A percentile compares a stretch with the other conserved stretches of the same genome.
These are phyloP conservation scores for Westerdykella sp. DNA, from an alignment of 2,329 filamentous ascomycete species.

Conservation along the genomic window DNA sequence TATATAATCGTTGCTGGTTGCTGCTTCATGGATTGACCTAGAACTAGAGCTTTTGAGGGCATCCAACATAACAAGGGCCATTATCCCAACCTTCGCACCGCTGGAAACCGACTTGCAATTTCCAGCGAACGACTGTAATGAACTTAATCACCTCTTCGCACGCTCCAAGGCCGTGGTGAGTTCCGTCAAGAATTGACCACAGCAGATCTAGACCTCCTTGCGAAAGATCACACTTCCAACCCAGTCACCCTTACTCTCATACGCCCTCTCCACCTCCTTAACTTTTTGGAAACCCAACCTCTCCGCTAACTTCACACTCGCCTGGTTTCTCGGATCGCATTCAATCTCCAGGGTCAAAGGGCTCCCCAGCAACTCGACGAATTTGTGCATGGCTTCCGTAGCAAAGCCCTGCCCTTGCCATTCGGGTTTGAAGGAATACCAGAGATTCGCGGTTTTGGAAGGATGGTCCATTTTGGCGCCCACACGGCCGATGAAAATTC, in stretches of 20 bases:
- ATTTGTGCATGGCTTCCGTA: slow-evolving; percentile 26
- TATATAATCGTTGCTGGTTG: no score
- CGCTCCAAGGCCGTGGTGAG: no score
- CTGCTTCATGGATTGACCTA: no score
- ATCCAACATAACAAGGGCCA: no score
- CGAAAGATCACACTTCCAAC: slow-evolving; percentile 9
- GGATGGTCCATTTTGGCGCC: slow-evolving; percentile 14
- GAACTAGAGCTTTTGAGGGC: no score
- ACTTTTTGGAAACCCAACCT: slow-evolving; percentile 23
- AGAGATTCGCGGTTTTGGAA: slow-evolving; percentile 17
- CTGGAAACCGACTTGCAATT: no score
- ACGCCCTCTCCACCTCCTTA: slow-evolving; percentile 21
- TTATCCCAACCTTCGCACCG: no score
- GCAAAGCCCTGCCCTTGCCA: slow-evolving; percentile 24
- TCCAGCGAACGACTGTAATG: no score
- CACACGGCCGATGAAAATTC: slow-evolving; percentile 24
- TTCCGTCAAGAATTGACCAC: no score
- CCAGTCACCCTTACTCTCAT: slow-evolving; percentile 30
- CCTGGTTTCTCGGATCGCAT: slow-evolving; percentile 30
- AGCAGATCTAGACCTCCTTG: no score
- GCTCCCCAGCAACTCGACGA: slow-evolving; percentile 16
- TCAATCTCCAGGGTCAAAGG: slow-evolving; percentile 28
- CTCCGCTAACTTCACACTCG: slow-evolving; percentile 26
- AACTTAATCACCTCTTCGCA: no score
- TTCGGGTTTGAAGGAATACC: slow-evolving; percentile 26